phyloP scores from a whole-genome alignment of 2,329 filamentous ascomycete genomes.

The Ascochyta clinopodiicola region DNA sequence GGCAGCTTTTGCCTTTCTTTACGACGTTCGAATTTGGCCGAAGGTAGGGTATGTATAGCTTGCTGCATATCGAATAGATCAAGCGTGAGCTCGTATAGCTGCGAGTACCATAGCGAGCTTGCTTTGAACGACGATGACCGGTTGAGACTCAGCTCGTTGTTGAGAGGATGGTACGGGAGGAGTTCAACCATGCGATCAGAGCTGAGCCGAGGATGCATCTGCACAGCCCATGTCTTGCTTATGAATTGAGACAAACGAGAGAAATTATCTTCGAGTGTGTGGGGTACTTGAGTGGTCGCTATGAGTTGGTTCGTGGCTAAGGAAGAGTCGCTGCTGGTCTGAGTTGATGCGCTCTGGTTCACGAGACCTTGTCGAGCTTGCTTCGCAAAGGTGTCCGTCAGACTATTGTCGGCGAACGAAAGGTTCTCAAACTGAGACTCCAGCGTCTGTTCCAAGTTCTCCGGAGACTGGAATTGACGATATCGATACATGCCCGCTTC shows the following conservation, averaged over 20 bases:
- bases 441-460: slow-evolving; percentile 14
- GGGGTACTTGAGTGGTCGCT: background rate
- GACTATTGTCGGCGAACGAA: slow-evolving; percentile 36
- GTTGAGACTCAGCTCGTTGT: slow-evolving; percentile 53
- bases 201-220: slow-evolving; percentile 12
- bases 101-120: slow-evolving; percentile 25
- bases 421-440: slow-evolving; percentile 46
- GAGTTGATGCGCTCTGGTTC: background rate
- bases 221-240: slow-evolving; percentile 27
- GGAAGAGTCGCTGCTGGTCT: slow-evolving; percentile 7
- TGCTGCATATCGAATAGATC: slow-evolving; percentile 43
- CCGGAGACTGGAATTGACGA: slow-evolving; percentile 33
- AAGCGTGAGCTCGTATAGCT: slow-evolving; percentile 38
- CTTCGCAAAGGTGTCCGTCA: slow-evolving; percentile 41
- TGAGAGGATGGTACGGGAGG: slow-evolving; percentile 53
- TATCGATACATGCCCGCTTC: slow-evolving; percentile 51
- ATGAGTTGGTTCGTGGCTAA: background rate
- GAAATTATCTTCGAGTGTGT: slow-evolving; percentile 6
- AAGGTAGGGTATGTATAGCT: slow-evolving; percentile 34
- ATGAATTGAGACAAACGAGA: slow-evolving; percentile 43
- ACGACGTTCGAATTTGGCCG: slow-evolving; percentile 42
- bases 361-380: slow-evolving; percentile 31
- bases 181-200: slow-evolving; percentile 25
- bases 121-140: slow-evolving; percentile 15
- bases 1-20: slow-evolving; percentile 47